Evolutionary conservation across 495 filamentous ascomycete species (phyloP).

Genomic region (Pseudevernia furfuracea): DNA sequence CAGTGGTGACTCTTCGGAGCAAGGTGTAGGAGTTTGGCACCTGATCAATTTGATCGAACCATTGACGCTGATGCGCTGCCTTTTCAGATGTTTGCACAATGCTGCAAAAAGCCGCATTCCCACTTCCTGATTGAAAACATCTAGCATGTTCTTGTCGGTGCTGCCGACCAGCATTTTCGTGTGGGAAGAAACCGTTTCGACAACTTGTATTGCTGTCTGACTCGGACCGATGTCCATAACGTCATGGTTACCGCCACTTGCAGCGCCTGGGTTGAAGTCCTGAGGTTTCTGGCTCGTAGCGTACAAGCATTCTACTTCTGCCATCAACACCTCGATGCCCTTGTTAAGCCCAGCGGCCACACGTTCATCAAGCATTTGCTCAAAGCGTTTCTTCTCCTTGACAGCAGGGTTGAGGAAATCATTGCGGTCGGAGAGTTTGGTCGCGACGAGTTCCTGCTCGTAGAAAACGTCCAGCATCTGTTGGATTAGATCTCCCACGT

Average conservation of each 20-base stretch:
- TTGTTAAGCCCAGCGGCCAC: constrained; percentile 94
- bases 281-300: constrained; percentile 79
- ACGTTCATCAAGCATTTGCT: constrained; percentile 96
- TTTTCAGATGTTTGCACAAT: constrained; percentile 93
- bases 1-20: background rate
- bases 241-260: constrained; percentile 38
- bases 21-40: constrained; percentile 30
- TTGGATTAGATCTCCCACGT: constrained; percentile 94
- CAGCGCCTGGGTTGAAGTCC: constrained; percentile 77
- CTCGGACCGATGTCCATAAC: constrained; percentile 74
- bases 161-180: constrained; percentile 86
- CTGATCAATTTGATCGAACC: constrained; percentile 88
- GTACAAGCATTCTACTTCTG: constrained; percentile 92
- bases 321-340: constrained; percentile 97
- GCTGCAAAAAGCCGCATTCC: constrained; percentile 83
- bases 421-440: constrained; percentile 78
- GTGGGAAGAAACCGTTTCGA: constrained; percentile 79
- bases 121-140: constrained; percentile 98
- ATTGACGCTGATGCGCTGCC: constrained; percentile 82
- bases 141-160: constrained; percentile 93
- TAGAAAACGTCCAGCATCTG: constrained; percentile 99
- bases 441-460: constrained; percentile 79
- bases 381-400: constrained; percentile 95
- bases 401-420: constrained; percentile 89
- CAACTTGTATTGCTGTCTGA: constrained; percentile 65